Conservation (phyloP, 352 stramenopile species). For the Halophytophthora polymorphica region DNA sequence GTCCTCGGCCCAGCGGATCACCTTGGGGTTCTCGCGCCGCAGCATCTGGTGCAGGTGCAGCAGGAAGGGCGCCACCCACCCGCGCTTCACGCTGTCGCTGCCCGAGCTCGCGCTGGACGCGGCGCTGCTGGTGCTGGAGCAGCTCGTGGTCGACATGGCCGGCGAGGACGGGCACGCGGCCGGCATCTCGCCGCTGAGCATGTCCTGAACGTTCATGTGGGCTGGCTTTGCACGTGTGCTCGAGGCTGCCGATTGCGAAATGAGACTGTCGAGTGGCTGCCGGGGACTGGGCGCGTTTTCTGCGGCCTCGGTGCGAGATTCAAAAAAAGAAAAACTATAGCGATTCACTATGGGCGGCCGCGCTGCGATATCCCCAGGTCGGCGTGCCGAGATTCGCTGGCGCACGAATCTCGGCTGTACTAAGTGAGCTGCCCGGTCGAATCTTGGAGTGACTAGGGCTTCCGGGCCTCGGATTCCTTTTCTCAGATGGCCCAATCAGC, state of each 20-base stretch:
- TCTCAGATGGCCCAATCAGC: slow-evolving; percentile 5
- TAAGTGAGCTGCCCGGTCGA: neutral
- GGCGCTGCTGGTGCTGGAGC: slow-evolving; percentile 24
- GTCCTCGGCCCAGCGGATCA: slow-evolving; percentile 83
- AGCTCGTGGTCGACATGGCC: slow-evolving; percentile 34
- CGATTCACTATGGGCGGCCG: slow-evolving; percentile 16
- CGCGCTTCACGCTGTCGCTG: slow-evolving; percentile 39
- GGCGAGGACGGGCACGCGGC: slow-evolving; percentile 34
- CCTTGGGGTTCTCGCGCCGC: slow-evolving; percentile 61
- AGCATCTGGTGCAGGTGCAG: slow-evolving; percentile 86
- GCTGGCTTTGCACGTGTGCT: slow-evolving; percentile 4
- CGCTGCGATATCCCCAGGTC: slow-evolving; percentile 2
- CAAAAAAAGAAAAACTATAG: slow-evolving; percentile 43
- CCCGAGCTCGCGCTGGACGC: slow-evolving; percentile 14
- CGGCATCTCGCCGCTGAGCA: slow-evolving; percentile 23
- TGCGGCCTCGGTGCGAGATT: slow-evolving; percentile 15
- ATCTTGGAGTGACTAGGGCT: slow-evolving; percentile 1
- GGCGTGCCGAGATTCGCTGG: slow-evolving; percentile 12
- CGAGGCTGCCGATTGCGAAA: slow-evolving; percentile 25
- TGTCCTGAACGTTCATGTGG: slow-evolving; percentile 46
- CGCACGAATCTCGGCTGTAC: neutral
- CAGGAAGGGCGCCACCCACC: slow-evolving; percentile 83
- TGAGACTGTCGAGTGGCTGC: slow-evolving; percentile 20
- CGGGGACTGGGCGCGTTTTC: slow-evolving; percentile 8
- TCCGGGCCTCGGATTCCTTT: neutral